Base-by-base conservation (phyloP, 2,329 filamentous ascomycete genomes). In the Apiospora phragmitis region DNA sequence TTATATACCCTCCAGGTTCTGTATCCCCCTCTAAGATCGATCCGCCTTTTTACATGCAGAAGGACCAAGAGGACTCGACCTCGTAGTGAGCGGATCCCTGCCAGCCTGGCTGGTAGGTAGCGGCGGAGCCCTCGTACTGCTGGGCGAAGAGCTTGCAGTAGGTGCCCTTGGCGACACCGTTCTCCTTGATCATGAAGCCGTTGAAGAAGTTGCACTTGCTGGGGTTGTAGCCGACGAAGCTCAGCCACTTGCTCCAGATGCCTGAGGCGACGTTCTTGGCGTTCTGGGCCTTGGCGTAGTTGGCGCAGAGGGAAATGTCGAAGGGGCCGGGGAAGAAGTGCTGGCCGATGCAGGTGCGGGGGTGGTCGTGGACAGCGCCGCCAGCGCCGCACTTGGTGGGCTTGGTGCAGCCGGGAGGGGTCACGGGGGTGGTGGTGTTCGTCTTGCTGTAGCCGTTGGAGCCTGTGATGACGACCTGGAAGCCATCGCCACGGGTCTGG, bases 161-260 rank as follows among this genome's bases (percentile, higher is more conserved):
- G 21, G 68, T 70, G 18, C 70, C 70, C 65, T 70, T 43, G 55
- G 70, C 65, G 24, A 70, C 26, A 26, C 65, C 68, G 68, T 71
- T 65, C 68, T 70, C 47, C 35, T 69, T 70, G 32, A 71, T 38
- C 70, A 71, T 71, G 65, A 70, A 70, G 51, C 65, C 70, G 66
- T 71, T 71, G 68, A 71, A 71, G 70, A 71, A 71, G 51, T 68
- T 68, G 68, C 70, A 71, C 68, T 71, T 70, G 51, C 26, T 24
- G 41, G 65, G 35, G 68, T 71, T 71, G 68, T 70, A 70, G 41
- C 70, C 70, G n/a, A 70, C 24, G 24, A n/a, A 62, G 70, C 43
- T 67, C 51, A 43, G 21, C 65, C 67, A 49, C 24, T 32, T 51
- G 38, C 32, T 3, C 41, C 47, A 43, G 41, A 45, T 21, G 35